These are phyloP conservation scores for Fusarium concolor DNA, from an alignment of 2,329 filamentous ascomycete genomes.

Conservation along the genomic window DNA sequence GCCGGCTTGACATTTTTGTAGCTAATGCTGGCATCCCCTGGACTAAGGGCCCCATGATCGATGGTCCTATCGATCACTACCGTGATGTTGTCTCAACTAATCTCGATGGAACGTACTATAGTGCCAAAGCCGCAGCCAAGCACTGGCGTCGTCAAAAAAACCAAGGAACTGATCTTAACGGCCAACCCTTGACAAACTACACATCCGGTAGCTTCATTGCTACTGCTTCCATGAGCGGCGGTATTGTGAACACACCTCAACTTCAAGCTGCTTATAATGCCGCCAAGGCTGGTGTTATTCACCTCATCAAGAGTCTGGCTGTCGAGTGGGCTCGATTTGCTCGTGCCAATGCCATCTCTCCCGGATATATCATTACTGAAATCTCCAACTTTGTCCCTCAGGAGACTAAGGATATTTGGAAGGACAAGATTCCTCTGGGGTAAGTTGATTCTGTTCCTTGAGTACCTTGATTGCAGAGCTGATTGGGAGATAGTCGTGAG, in stretches of 20 bases:
- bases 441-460: conserved; percentile 7
- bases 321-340: conserved; percentile 69
- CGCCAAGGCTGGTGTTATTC: conserved; percentile 66
- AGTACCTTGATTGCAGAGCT: not conserved
- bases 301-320: conserved; percentile 66
- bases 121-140: conserved; percentile 72
- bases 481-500: conserved; percentile 38
- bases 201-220: conserved; percentile 63
- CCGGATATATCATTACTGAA: conserved; percentile 51
- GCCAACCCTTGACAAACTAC: conserved; percentile 39
- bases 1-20: conserved; percentile 79
- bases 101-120: conserved; percentile 80
- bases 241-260: conserved; percentile 63
- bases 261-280: conserved; percentile 69
- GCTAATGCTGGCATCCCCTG: conserved; percentile 81
- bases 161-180: conserved; percentile 62
- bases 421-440: conserved; percentile 45
- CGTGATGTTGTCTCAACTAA: conserved; percentile 75
- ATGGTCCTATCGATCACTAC: conserved; percentile 74
- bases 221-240: conserved; percentile 61
- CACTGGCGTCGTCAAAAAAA: conserved; percentile 76
- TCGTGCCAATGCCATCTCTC: conserved; percentile 64
- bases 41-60: conserved; percentile 74
- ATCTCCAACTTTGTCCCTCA: conserved; percentile 46
- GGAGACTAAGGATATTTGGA: conserved; percentile 44